Evolutionary conservation across 202 grass and related monocot genomes (phyloP).

Genomic region (Zizania palustris): DNA sequence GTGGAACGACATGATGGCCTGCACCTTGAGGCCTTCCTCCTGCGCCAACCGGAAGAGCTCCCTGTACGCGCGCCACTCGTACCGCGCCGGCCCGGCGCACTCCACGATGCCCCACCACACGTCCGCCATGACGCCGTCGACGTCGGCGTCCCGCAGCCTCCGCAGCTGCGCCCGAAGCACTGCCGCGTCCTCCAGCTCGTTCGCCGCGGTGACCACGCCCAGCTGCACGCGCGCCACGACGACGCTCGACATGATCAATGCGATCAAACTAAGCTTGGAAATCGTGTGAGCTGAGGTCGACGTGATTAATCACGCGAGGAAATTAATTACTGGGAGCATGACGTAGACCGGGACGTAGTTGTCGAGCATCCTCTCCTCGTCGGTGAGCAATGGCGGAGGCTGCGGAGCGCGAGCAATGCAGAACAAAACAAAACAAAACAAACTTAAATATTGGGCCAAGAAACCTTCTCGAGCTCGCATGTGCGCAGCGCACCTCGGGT

Average conservation of each 20-base stretch:
- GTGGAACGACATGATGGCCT: conserved; percentile 95
- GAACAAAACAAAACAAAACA: no score
- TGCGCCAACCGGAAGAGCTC: conserved; percentile 57
- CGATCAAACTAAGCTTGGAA: background rate
- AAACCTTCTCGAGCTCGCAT: background rate
- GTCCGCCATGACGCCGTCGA: conserved; percentile 83
- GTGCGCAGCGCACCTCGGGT: conserved; percentile 25
- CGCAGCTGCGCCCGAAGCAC: conserved; percentile 48
- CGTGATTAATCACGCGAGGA: background rate
- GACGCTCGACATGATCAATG: background rate
- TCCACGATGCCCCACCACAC: conserved; percentile 86
- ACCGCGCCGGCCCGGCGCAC: conserved; percentile 38
- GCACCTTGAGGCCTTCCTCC: conserved; percentile 67
- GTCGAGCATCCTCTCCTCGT: conserved; percentile 58
- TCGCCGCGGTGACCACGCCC: conserved; percentile 48
- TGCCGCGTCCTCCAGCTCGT: conserved; percentile 55
- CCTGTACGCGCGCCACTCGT: conserved; percentile 78
- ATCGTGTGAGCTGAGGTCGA: background rate
- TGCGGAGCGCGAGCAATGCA: background rate
- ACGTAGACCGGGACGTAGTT: conserved; percentile 87
- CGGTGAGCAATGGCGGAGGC: conserved; percentile 34
- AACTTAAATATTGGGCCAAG: conserved; percentile 2
- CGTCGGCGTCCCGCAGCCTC: conserved; percentile 47
- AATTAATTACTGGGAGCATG: conserved; percentile 72
- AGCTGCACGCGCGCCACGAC: conserved; percentile 45